Base-by-base conservation (phyloP, 2,329 filamentous ascomycete species). In the Diaporthe citrichinensis region DNA sequence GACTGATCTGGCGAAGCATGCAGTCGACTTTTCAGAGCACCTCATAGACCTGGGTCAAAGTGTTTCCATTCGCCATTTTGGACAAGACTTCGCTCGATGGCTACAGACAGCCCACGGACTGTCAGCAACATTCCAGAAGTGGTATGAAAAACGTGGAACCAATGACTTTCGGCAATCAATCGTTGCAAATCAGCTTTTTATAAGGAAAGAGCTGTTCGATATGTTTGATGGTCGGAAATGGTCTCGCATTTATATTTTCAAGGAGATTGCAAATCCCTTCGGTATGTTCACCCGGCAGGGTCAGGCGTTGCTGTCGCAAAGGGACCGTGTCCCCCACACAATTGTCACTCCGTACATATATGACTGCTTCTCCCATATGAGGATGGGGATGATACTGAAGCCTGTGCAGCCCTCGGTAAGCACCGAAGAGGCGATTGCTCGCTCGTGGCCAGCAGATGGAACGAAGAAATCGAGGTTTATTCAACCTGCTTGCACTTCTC, bases 291-390 rank as follows among this genome's bases (percentile, higher is more conserved):
- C 57, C n/a, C 61, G 49, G 14, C 25, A 73, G 31, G 46, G 62
- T 23, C 62, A 68, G 31, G 71, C 49, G 28, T 8, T 34, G 10
- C 14, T 7, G 36, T 41, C 34, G 23, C 49, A 78, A 3, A 59
- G 59, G 4, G 61, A 77, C 10, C 9, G 44, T 0, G 68, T 81
- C 7, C 76, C 81, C 0, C 81, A 81, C 4, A 96, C 94, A 0
- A 83, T 94, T 0, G 92, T 96, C 0, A 96, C 95, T 0, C 90
- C 92, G 0, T 94, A 93, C 74, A 89, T 94, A 0, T 88, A 91
- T 76, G 80, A 90, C 4, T 90, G 90, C 73, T 97, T 97, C 77
- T 85, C 86, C 4, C 84, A 92, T 28, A 88, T 95, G 81, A 88
- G 88, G 6, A 94, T 92, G 78, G 90, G 86, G 0, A 81, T 85